Percentiles rank a stretch among this genome's conserved stretches.
Evolutionary conservation across 164 flowering plant species (phyloP).

Genomic region (Magnolia officinalis): DNA sequence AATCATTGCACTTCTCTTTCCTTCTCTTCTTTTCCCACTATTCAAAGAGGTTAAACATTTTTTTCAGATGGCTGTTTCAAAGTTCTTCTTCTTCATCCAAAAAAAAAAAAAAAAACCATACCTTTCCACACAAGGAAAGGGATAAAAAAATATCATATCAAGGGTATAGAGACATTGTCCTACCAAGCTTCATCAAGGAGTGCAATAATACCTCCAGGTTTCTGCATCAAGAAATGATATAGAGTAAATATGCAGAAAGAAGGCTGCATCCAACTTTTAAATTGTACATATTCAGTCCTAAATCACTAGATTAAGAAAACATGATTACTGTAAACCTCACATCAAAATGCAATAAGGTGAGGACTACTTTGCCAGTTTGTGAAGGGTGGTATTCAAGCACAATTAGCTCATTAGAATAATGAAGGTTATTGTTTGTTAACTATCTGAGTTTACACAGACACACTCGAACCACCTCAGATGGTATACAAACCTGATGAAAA

Average conservation of each 20-base stretch:
- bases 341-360: background rate
- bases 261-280: background rate
- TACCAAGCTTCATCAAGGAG: constrained; percentile 96
- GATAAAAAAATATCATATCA: background rate
- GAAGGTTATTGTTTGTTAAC: constrained; percentile 1
- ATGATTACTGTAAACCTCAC: background rate
- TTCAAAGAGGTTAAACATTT: background rate
- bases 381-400: background rate
- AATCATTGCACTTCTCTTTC: too few species aligned
- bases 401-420: background rate
- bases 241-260: background rate
- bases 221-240: constrained; percentile 44
- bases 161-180: constrained; percentile 8
- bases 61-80: background rate
- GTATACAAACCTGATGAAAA: too few species aligned
- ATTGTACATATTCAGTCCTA: background rate
- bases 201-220: constrained; percentile 85
- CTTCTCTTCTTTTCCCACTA: too few species aligned
- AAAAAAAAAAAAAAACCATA: background rate
- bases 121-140: background rate
- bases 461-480: too few species aligned
- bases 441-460: too few species aligned
- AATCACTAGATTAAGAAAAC: background rate
- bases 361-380: background rate
- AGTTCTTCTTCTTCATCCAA: too few species aligned